These are phyloP conservation scores for Lecanicillium sp. DNA, from an alignment of 2,329 filamentous ascomycete genomes.

Conservation along the genomic window DNA sequence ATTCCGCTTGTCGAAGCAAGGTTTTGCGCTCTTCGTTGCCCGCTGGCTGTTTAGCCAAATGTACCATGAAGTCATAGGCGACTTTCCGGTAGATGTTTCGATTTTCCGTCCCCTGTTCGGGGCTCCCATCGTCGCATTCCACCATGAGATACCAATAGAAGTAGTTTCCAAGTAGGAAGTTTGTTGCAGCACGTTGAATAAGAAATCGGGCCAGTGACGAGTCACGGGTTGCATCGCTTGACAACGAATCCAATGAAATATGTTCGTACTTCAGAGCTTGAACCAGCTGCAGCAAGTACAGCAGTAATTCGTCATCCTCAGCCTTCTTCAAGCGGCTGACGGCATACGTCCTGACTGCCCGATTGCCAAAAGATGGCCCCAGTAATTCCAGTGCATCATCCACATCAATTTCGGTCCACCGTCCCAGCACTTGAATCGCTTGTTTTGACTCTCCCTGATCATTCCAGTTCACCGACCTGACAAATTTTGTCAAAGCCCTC, in stretches of 20 bases:
- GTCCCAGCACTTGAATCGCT: conserved; percentile 79
- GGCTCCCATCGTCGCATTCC: conserved; percentile 80
- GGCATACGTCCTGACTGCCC: conserved; percentile 82
- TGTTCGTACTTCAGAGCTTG: conserved; percentile 94
- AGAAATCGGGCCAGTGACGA: conserved; percentile 86
- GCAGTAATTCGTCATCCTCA: conserved; percentile 81
- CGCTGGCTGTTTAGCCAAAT: conserved; percentile 63
- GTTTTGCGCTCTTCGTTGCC: conserved; percentile 68
- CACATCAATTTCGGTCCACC: conserved; percentile 95
- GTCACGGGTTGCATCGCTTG: conserved; percentile 55
- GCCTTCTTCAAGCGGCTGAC: conserved; percentile 87
- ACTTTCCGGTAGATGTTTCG: conserved; percentile 86
- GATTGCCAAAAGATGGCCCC: conserved; percentile 84
- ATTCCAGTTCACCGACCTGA: conserved; percentile 94
- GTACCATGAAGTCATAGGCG: conserved; percentile 91
- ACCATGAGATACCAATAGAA: conserved; percentile 99
- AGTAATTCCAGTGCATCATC: conserved; percentile 93
- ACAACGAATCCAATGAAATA: conserved; percentile 47
- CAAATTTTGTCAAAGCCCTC: conserved; percentile 86
- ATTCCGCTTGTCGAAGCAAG: conserved; percentile 78
- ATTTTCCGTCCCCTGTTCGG: conserved; percentile 65
- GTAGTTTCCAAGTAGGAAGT: conserved; percentile 88
- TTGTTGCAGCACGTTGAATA: conserved; percentile 78
- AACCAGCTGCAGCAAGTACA: conserved; percentile 90
- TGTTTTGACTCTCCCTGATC: conserved; percentile 80